Base-by-base conservation (phyloP, 441 rosid genomes). In the Erodium chrysanthum region DNA sequence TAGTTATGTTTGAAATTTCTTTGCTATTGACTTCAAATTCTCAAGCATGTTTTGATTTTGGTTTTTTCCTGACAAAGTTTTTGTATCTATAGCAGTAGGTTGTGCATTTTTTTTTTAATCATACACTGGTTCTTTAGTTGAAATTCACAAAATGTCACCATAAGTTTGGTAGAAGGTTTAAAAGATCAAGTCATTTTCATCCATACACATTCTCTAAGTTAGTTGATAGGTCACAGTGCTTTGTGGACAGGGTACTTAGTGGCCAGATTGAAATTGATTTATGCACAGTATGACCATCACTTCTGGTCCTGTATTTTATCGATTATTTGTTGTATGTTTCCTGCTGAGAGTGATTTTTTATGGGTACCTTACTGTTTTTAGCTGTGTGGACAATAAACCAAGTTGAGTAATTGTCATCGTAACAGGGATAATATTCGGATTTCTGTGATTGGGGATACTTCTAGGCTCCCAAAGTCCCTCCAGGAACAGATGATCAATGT, bases 401-500 rank as follows among this genome's bases (percentile, higher is more conserved):
- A 33, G 40, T 33, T 33, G 40, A 9, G 40, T 33, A 33, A 27
- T 33, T 33, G 40, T 33, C 40, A 33, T 40, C 22, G 64, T 63
- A 31, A 59, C 74, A 87, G 89, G 70, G 42, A 73, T 8, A 83
- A 84, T 3, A 73, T 84, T 68, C 74, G 82, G 42, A 67, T 92
- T 27, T 85, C 91, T 0, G 56, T 80, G 4, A 88, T 87, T 0
- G 96, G 96, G n/a, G 98, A 92, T 67, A 77, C 86, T 8, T 83
- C 88, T 0, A 87, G 66, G 69, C 87, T 90, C 44, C 79, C 96
- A 0, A 0, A 22, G 2, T 81, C 93, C 69, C 79, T 88, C 8
- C 71, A 69, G 50, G 23, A 22, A 15, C 40, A 79, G 2, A 80
- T 85, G 44, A 25, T 15, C n/a, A 78, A 84, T 63, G 80, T 75